Conservation (phyloP, 306 rosid species). For the Cicer pinnatifidum region DNA sequence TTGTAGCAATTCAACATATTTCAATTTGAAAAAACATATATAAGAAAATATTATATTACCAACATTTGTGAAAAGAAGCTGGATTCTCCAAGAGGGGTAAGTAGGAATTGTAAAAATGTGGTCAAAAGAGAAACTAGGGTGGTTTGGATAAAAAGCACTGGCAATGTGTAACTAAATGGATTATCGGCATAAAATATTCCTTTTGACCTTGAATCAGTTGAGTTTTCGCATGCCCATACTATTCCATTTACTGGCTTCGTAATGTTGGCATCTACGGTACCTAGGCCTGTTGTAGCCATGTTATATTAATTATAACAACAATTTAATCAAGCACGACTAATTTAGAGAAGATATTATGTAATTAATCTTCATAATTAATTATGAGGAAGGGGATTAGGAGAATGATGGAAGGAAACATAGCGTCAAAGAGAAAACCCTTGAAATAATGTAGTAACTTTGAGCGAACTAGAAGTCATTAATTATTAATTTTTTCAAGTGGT, state of each 20-base stretch:
- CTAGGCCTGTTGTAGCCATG: not conserved
- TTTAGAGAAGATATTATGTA: not conserved
- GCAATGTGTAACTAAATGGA: slow-evolving; percentile 45
- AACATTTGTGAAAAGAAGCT: slow-evolving; percentile 59
- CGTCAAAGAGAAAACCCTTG: slow-evolving; percentile 2
- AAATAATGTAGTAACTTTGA: not conserved
- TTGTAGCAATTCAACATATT: no score
- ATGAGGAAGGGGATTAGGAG: not conserved
- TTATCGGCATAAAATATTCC: slow-evolving; percentile 52
- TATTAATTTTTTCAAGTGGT: slow-evolving; percentile 39
- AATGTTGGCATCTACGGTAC: not conserved
- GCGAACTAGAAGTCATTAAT: slow-evolving; percentile 6
- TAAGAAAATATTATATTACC: slow-evolving; percentile 44
- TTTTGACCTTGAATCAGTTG: not conserved
- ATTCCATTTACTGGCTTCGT: not conserved
- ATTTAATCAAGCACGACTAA: slow-evolving; percentile 4
- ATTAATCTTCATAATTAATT: not conserved
- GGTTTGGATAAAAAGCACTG: slow-evolving; percentile 49
- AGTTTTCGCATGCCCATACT: slow-evolving; percentile 41
- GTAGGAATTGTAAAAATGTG: slow-evolving; percentile 41
- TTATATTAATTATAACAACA: not conserved
- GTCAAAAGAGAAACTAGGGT: slow-evolving; percentile 44
- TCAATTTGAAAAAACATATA: not conserved
- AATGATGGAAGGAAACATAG: not conserved
- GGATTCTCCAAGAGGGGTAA: slow-evolving; percentile 57